phyloP scores from a whole-genome alignment of 441 rosid species.

The Euphorbia celastroides region DNA sequence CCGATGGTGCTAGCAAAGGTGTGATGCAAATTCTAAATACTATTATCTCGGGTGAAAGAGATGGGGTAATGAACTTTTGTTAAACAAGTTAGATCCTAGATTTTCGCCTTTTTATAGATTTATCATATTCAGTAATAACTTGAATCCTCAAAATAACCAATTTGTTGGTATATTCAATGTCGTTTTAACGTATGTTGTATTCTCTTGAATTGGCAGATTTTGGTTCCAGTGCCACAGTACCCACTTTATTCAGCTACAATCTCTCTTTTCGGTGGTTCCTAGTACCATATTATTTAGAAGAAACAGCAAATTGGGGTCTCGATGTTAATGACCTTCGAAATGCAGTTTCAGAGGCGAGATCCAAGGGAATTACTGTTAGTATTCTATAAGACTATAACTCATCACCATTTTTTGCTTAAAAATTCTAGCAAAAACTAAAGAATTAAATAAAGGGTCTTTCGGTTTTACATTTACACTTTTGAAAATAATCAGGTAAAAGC shows the following conservation, averaged over 20 bases:
- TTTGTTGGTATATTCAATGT: neutral
- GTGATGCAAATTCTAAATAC: constrained; percentile 89
- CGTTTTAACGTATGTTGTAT: constrained; percentile 8
- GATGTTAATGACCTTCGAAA: constrained; percentile 71
- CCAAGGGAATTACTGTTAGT: constrained; percentile 81
- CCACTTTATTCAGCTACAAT: constrained; percentile 97
- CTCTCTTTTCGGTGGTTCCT: constrained; percentile 87
- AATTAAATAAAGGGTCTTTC: neutral
- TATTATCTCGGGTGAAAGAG: constrained; percentile 71
- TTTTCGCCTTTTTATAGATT: neutral
- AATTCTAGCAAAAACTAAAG: constrained; percentile 1
- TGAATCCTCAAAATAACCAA: neutral
- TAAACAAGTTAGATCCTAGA: neutral
- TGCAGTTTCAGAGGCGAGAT: constrained; percentile 73
- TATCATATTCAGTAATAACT: too few relatives aligned
- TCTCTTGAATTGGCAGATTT: constrained; percentile 42
- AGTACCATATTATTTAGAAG: constrained; percentile 88
- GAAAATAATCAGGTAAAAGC: constrained; percentile 66
- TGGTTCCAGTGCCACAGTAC: constrained; percentile 98
- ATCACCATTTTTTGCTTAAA: constrained; percentile 9
- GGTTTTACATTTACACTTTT: neutral
- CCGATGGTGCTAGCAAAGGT: constrained; percentile 99
- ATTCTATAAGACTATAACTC: constrained; percentile 21
- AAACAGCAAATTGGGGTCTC: constrained; percentile 97
- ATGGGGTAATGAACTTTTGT: constrained; percentile 58